A percentile compares a stretch with the other conserved stretches of the same genome.
These are phyloP conservation scores for Trametes punicea DNA, from an alignment of 768 basidiomycete species.

Conservation along the genomic window DNA sequence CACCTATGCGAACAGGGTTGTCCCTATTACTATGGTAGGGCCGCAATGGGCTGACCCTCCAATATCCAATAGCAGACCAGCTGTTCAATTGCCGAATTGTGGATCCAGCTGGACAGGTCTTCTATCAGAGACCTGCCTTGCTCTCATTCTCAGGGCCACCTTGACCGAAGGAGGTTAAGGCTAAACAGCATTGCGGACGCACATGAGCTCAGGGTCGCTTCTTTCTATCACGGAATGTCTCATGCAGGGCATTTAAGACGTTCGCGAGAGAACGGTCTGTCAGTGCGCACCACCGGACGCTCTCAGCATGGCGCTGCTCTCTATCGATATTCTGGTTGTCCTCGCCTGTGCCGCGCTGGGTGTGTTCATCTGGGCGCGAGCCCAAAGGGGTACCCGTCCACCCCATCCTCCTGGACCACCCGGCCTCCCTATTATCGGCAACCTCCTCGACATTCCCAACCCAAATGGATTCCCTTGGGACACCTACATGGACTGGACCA, in stretches of 20 bases:
- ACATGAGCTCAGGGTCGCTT: background rate
- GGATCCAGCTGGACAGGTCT: background rate
- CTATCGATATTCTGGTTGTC: background rate
- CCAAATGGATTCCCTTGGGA: background rate
- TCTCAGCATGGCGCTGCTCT: conserved; percentile 2
- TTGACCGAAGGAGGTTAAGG: conserved; percentile 1
- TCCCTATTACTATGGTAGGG: background rate
- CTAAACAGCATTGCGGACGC: background rate
- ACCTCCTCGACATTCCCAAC: conserved; percentile 5
- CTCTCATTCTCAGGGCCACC: background rate
- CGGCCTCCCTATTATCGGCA: conserved; percentile 5
- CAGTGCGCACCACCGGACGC: background rate
- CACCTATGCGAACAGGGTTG: background rate
- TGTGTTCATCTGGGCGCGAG: background rate
- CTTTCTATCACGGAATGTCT: background rate
- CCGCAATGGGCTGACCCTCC: background rate
- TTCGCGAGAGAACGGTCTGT: background rate
- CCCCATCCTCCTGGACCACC: conserved; percentile 10
- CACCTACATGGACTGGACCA: background rate
- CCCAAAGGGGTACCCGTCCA: background rate
- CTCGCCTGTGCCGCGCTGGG: background rate
- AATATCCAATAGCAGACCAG: background rate
- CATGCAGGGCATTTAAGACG: background rate
- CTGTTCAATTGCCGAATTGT: background rate
- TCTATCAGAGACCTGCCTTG: background rate